phyloP scores from a whole-genome alignment of 441 rosid species.

The Iberis amara region DNA sequence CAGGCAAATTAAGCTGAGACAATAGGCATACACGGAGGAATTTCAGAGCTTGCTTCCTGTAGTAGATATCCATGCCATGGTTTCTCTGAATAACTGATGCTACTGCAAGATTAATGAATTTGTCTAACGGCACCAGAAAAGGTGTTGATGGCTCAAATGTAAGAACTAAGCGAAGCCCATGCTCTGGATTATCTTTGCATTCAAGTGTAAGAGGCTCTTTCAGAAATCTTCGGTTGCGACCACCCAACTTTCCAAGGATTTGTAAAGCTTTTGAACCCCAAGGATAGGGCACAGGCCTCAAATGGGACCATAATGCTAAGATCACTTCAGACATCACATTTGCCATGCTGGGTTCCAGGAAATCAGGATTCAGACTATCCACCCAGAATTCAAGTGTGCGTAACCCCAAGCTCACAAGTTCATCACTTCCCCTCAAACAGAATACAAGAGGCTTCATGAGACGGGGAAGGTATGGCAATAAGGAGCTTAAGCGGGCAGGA shows the following conservation, averaged over 20 bases:
- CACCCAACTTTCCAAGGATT: constrained; percentile 98
- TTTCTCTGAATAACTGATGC: constrained; percentile 73
- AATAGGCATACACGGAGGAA: constrained; percentile 89
- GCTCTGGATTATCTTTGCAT: constrained; percentile 99
- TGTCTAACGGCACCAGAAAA: constrained; percentile 90
- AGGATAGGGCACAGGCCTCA: constrained; percentile 90
- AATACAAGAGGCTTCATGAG: constrained; percentile 96
- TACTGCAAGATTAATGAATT: constrained; percentile 95
- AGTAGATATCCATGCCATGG: constrained; percentile 67
- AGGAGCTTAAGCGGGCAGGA: constrained; percentile 97
- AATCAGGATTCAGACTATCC: constrained; percentile 97
- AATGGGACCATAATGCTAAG: constrained; percentile 94
- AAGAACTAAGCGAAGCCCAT: constrained; percentile 94
- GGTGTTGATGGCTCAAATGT: constrained; percentile 97
- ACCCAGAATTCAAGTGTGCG: constrained; percentile 99
- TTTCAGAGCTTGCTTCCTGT: constrained; percentile 83
- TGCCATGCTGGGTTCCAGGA: constrained; percentile 97
- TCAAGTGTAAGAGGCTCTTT: constrained; percentile 97
- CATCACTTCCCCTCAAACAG: constrained; percentile 88
- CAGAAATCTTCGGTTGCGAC: constrained; percentile 92
- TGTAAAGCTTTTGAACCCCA: constrained; percentile 95
- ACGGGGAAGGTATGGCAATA: constrained; percentile 89
- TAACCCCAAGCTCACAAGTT: constrained; percentile 81
- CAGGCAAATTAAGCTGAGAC: constrained; percentile 96
- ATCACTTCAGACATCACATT: constrained; percentile 98